phyloP scores from a whole-genome alignment of 2,329 filamentous ascomycete genomes.

The Keithomyces neogunnii region DNA sequence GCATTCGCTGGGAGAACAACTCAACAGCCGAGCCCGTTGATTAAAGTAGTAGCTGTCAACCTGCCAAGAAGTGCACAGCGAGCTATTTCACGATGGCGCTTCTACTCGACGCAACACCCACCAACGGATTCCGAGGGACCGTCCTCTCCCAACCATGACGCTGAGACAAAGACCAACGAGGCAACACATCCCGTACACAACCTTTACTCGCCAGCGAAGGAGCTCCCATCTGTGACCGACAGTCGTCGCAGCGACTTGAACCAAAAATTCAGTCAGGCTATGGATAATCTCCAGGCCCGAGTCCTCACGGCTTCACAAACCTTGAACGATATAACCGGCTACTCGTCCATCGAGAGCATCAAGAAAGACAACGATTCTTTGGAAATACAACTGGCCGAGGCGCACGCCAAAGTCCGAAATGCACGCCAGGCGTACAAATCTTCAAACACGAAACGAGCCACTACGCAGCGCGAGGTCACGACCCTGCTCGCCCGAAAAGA shows the following conservation, averaged over 20 bases:
- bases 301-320: constrained; percentile 78
- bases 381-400: constrained; percentile 47
- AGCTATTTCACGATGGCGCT: constrained; percentile 9
- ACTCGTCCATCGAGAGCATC: constrained; percentile 80
- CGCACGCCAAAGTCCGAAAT: constrained; percentile 58
- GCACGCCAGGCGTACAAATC: constrained; percentile 71
- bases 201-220: constrained; percentile 4
- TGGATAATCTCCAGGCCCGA: constrained; percentile 84
- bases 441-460: constrained; percentile 75
- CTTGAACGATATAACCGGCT: constrained; percentile 91
- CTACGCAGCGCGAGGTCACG: constrained; percentile 91
- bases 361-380: constrained; percentile 68
- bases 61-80: neutral
- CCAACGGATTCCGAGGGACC: constrained; percentile 8
- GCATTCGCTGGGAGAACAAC: neutral
- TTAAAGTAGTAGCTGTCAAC: constrained; percentile 1
- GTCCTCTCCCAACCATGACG: neutral
- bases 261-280: constrained; percentile 41
- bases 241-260: constrained; percentile 24
- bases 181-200: constrained; percentile 3
- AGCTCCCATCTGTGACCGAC: constrained; percentile 25
- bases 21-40: neutral
- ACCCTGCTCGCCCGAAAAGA: constrained; percentile 90
- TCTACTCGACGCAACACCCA: constrained; percentile 19
- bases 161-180: neutral